A percentile compares a stretch with the other conserved stretches of the same genome.
phyloP scores from a whole-genome alignment of 495 filamentous ascomycete genomes.

The Xylaria acuta region DNA sequence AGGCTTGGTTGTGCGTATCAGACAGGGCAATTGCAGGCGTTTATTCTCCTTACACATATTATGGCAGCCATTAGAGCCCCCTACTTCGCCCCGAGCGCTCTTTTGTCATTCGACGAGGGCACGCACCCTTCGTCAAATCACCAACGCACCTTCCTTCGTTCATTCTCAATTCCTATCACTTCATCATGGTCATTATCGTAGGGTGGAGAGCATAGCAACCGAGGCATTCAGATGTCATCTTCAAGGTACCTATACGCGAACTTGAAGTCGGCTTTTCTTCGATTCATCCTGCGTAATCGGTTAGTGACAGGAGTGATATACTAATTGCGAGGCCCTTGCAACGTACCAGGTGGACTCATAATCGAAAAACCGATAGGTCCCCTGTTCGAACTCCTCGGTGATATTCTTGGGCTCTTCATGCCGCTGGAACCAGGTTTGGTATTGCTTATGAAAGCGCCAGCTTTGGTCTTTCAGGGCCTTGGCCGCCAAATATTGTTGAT shows the following conservation, averaged over 20 bases:
- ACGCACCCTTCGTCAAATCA: background rate
- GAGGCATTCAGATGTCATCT: slow-evolving; percentile 71
- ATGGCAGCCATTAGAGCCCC: slow-evolving; percentile 5
- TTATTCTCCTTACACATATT: slow-evolving; percentile 17
- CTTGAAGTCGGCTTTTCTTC: slow-evolving; percentile 96
- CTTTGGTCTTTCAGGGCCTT: slow-evolving; percentile 96
- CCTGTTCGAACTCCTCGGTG: slow-evolving; percentile 97
- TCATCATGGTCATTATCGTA: slow-evolving; percentile 3
- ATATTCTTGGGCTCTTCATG: slow-evolving; percentile 98
- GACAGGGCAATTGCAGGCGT: slow-evolving; percentile 16
- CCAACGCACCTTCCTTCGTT: background rate
- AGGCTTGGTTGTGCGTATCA: slow-evolving; percentile 8
- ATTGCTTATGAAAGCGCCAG: slow-evolving; percentile 99
- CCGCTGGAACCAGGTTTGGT: slow-evolving; percentile 98
- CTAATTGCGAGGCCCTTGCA: background rate
- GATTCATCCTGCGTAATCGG: slow-evolving; percentile 83
- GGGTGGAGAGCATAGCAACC: background rate
- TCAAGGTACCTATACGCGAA: slow-evolving; percentile 97
- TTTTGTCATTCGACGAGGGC: background rate
- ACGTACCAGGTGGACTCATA: slow-evolving; percentile 99
- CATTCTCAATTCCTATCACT: background rate
- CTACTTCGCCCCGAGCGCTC: background rate
- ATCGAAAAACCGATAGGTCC: slow-evolving; percentile 98
- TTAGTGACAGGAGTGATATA: slow-evolving; percentile 16
- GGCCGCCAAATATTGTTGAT: slow-evolving; percentile 95